Evolutionary conservation across 2,329 filamentous ascomycete species (phyloP).

Genomic region (Aspergillus costaricaensis): DNA sequence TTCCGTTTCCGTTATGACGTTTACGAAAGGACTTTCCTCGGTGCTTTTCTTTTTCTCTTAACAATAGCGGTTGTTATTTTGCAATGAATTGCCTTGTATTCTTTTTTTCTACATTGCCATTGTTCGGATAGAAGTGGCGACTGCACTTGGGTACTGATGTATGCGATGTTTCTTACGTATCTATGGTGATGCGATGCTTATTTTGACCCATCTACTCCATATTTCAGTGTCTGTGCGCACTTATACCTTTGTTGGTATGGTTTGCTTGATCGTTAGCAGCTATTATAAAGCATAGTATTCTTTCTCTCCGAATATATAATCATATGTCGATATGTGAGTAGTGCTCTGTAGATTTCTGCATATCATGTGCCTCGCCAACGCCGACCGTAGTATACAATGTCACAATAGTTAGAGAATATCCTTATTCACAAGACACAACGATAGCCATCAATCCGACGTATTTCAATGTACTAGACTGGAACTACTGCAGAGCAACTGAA

Average conservation of each 20-base stretch:
- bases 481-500: too few species aligned
- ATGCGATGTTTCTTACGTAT: not conserved
- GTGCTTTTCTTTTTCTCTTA: too few species aligned
- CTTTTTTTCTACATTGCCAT: not conserved
- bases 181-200: not conserved
- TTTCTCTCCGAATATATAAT: too few species aligned
- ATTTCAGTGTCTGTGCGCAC: not conserved
- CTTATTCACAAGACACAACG: too few species aligned
- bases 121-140: not conserved
- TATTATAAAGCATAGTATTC: too few species aligned
- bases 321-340: too few species aligned
- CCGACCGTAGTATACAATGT: too few species aligned
- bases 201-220: not conserved
- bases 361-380: too few species aligned
- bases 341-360: too few species aligned
- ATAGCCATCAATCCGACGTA: too few species aligned
- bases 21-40: not conserved
- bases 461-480: too few species aligned
- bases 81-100: not conserved
- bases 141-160: not conserved
- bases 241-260: conserved; percentile 3
- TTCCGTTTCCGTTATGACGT: not conserved
- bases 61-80: not conserved
- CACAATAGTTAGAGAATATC: too few species aligned
- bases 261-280: not conserved